A percentile compares a stretch with the other conserved stretches of the same genome.
Evolutionary conservation across 306 rosid genomes (phyloP).

Genomic region (Cucurbita argyrosperma): DNA sequence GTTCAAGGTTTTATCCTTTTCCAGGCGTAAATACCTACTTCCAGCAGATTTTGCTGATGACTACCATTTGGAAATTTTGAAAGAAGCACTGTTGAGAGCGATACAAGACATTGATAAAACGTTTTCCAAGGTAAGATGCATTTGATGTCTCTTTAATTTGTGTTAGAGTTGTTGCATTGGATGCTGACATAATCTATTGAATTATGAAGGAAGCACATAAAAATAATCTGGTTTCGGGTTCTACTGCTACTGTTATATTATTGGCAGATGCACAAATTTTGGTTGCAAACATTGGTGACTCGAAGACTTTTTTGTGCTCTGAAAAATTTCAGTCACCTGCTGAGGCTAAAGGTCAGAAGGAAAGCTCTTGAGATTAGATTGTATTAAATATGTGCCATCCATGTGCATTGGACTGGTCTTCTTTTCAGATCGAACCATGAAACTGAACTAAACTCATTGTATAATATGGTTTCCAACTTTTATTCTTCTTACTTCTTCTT

Average conservation of each 20-base stretch:
- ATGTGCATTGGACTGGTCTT: background rate
- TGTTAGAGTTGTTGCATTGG: slow-evolving; percentile 2
- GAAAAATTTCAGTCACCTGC: slow-evolving; percentile 55
- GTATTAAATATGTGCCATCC: background rate
- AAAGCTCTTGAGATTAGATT: slow-evolving; percentile 1
- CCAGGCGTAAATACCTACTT: slow-evolving; percentile 54
- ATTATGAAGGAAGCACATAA: slow-evolving; percentile 71
- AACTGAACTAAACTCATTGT: background rate
- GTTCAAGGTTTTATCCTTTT: slow-evolving; percentile 10
- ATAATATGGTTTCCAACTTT: background rate
- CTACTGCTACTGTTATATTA: slow-evolving; percentile 67
- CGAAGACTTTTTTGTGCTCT: slow-evolving; percentile 83
- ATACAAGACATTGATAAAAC: slow-evolving; percentile 69
- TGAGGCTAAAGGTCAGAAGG: slow-evolving; percentile 84
- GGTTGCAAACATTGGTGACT: slow-evolving; percentile 94
- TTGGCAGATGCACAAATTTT: slow-evolving; percentile 75
- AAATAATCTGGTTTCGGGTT: slow-evolving; percentile 50
- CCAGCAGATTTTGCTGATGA: slow-evolving; percentile 46
- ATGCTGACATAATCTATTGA: slow-evolving; percentile 27
- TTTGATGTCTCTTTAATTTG: slow-evolving; percentile 11
- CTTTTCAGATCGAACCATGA: background rate
- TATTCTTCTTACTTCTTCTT: background rate
- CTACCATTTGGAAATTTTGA: slow-evolving; percentile 78
- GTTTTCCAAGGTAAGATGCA: slow-evolving; percentile 57
- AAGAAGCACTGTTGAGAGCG: slow-evolving; percentile 86